Evolutionary conservation across 1,139 yeast genomes (phyloP), one percentile per base, ranked within the genome.

Genomic region (Debaryomycetaceae sp.): DNA sequence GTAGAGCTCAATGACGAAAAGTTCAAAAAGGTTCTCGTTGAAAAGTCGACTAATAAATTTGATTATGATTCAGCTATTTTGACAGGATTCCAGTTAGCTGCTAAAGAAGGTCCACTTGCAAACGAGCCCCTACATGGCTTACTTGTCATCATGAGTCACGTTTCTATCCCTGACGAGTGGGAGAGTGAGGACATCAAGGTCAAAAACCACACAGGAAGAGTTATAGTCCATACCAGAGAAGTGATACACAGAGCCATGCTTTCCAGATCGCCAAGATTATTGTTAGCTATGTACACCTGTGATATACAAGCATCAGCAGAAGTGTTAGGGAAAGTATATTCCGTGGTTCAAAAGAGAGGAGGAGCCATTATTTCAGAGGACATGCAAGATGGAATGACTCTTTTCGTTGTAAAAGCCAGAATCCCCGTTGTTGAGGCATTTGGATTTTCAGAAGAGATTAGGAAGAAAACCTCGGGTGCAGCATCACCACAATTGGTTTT

Each of bases 381-480:
- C 60, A 84, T 93, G 91, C 90, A 91, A 58, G 99, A 95, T 62
- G 99, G 99, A 11, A 93, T 99, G 0, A 97, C 98, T 24, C 90
- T 93, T 57, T 95, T 91, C 72, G 87, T 89, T 17, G 82, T 95
- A 48, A 82, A 77, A 24, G 97, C 99, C 0, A 71, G 83, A 45
- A 73, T 95, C 34, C 99, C 99, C 0, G 98, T 95, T 13, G 86
- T 88, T 11, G 98, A 93, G 62, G 97, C 98, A 1, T 91, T 93
- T 71, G 99, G 99, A 1, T 90, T 95, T 57, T 84, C 96, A 42
- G 98, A 93, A 56, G 98, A 93, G 54, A 88, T 95, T 41, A 76
- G 99, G 49, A 93, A 90, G 68, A 81, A 81, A 55, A 91, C 99
- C 0, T 87, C 97, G 1, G 99, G 99, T 44, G 96, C 97, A 5